Percentiles rank a stretch among this genome's conserved stretches.
phyloP scores from a whole-genome alignment of 257 asterid genomes.

The Jaltomata sinuosa region DNA sequence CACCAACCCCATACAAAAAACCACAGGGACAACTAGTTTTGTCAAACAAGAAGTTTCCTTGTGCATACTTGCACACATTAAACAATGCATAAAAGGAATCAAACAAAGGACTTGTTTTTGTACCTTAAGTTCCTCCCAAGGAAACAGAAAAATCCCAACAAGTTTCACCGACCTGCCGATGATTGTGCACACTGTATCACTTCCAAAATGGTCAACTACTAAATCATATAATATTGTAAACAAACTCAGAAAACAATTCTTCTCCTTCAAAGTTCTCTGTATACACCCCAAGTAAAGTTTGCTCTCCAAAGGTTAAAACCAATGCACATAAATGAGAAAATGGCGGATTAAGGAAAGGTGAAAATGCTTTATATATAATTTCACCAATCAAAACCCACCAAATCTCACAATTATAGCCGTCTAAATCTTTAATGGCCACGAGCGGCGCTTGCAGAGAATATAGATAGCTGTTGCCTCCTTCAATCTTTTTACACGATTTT shows the following conservation, averaged over 20 bases:
- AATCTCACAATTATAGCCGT: neutral
- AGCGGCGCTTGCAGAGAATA: slow-evolving; percentile 45
- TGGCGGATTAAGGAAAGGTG: slow-evolving; percentile 16
- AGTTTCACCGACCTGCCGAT: slow-evolving; percentile 55
- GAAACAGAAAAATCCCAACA: slow-evolving; percentile 38
- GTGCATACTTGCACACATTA: slow-evolving; percentile 12
- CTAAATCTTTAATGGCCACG: slow-evolving; percentile 15
- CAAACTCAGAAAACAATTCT: slow-evolving; percentile 4
- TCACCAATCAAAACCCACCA: slow-evolving; percentile 29
- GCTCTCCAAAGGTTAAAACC: slow-evolving; percentile 1
- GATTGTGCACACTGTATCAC: slow-evolving; percentile 34
- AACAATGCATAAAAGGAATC: slow-evolving; percentile 12
- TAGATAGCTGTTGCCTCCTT: neutral
- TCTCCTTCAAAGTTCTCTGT: slow-evolving; percentile 35
- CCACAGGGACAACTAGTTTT: neutral
- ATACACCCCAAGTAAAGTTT: slow-evolving; percentile 17
- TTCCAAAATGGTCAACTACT: slow-evolving; percentile 19
- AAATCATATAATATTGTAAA: neutral
- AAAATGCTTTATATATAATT: neutral
- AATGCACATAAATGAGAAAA: slow-evolving; percentile 3
- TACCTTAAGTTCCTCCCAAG: slow-evolving; percentile 43
- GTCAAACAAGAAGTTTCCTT: slow-evolving; percentile 4
- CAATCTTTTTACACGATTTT: slow-evolving; percentile 29
- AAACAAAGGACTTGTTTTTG: slow-evolving; percentile 5
- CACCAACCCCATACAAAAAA: slow-evolving; percentile 15